Base-by-base conservation (phyloP, 805 yeast genomes). In the Candida andamanensis region DNA sequence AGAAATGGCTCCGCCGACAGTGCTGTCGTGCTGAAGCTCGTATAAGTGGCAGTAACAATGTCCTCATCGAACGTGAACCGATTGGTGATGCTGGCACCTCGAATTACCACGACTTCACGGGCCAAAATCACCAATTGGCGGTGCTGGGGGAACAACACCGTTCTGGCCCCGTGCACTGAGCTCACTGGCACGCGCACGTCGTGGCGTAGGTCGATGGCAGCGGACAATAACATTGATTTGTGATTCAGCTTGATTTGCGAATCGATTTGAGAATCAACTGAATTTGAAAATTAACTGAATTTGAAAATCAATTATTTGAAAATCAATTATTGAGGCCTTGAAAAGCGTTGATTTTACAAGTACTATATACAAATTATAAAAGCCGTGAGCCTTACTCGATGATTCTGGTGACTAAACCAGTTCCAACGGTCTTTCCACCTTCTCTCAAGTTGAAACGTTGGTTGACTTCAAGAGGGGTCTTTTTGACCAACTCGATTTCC, bases 401-500 rank as follows among this genome's bases (percentile, higher is more conserved):
- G 63, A 86, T 80, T 68, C 95, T 81, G 54, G 98, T 92, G 52
- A 92, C 78, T 72, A 92, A 72, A 74, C 98, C 98, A 48, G 98
- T 92, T 67, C 96, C 98, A 48, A 92, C 97, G 46, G 98, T 92
- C 73, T 83, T 85, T 63, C 97, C 97, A 71, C 97, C 97, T 74
- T 92, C 98, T 80, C 98, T 92, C 63, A 92, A 76, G 80, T 92
- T 92, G 83, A 92, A 92, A 71, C 97, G 85, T 75, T 89, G 96
- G 63, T 95, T 95, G 53, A 82, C 80, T 75, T 92, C 98, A 45
- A 92, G 56, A 41, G 97, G 95, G 49, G 94, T 85, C 61, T 95
- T 92, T 70, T 77, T 85, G 44, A 83, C 80, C 58, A 90, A 74
- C 59, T 82, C 83, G 59, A 90, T 85, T 56, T 78, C 79, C 95